Evolutionary conservation across 257 asterid genomes (phyloP).

Genomic region (Capsicum chinense): DNA sequence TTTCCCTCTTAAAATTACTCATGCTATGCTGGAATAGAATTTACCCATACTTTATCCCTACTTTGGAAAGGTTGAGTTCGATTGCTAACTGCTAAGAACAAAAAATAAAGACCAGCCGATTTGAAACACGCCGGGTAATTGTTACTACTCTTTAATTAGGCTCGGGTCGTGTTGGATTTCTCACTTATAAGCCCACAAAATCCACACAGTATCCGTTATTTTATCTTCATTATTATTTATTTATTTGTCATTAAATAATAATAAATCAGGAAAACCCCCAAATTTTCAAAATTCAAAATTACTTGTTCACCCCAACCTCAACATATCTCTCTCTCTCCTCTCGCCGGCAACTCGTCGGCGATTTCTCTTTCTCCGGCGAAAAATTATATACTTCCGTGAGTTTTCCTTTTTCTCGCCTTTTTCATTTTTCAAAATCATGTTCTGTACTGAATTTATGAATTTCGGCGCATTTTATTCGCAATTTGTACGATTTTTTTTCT

Average conservation of each 20-base stretch:
- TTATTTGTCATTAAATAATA: not conserved
- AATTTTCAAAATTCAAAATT: not conserved
- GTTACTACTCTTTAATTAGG: too few relatives aligned
- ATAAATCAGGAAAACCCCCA: slow-evolving; percentile 6
- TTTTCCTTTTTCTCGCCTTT: not conserved
- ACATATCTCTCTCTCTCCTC: not conserved
- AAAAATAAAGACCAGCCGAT: too few relatives aligned
- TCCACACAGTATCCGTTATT: slow-evolving; percentile 21
- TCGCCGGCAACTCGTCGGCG: not conserved
- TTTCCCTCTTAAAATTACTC: too few relatives aligned
- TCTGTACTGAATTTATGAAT: slow-evolving; percentile 2
- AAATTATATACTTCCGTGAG: not conserved
- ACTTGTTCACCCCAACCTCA: not conserved
- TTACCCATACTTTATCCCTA: too few relatives aligned
- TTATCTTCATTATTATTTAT: not conserved
- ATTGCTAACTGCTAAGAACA: too few relatives aligned
- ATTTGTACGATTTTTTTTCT: not conserved
- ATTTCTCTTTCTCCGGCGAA: not conserved
- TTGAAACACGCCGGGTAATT: too few relatives aligned
- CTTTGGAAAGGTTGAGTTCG: too few relatives aligned
- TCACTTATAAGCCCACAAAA: too few relatives aligned
- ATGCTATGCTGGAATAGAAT: too few relatives aligned
- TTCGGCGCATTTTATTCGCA: not conserved
- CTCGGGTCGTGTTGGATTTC: too few relatives aligned
- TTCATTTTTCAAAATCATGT: not conserved